These are phyloP conservation scores for Sphagnurus paluster DNA, from an alignment of 1,284 basidiomycete genomes.

Conservation along the genomic window DNA sequence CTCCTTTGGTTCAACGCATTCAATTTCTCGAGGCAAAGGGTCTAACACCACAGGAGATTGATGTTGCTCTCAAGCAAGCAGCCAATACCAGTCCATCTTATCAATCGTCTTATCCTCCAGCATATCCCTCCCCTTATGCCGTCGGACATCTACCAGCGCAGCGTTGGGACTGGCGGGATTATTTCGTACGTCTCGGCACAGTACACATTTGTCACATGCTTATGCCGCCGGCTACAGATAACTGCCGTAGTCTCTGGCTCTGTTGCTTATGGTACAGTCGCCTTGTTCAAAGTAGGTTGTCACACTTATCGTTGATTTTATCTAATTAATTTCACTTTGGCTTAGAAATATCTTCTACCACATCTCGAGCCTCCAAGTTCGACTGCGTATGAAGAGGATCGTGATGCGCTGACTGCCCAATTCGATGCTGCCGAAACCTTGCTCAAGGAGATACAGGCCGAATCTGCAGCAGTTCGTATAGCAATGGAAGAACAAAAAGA, in stretches of 20 bases:
- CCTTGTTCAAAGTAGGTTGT: constrained; percentile 74
- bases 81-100: constrained; percentile 17
- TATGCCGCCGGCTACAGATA: constrained; percentile 58
- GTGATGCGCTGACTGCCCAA: constrained; percentile 82
- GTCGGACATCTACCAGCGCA: constrained; percentile 42
- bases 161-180: constrained; percentile 90
- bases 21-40: constrained; percentile 96
- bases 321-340: not conserved
- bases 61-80: constrained; percentile 77
- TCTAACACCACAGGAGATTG: constrained; percentile 82
- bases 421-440: constrained; percentile 91
- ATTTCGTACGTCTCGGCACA: constrained; percentile 68
- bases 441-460: constrained; percentile 79
- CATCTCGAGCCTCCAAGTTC: constrained; percentile 89
- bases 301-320: not conserved
- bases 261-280: constrained; percentile 84
- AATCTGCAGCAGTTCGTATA: constrained; percentile 70
- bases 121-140: constrained; percentile 46
- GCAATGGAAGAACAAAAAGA: constrained; percentile 85
- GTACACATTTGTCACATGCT: constrained; percentile 26
- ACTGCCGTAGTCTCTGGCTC: constrained; percentile 92
- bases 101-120: constrained; percentile 32
- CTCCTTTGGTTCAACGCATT: constrained; percentile 82
- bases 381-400: constrained; percentile 89
- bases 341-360: constrained; percentile 88